Evolutionary conservation across 1,284 basidiomycete genomes (phyloP), one percentile per base, ranked within the genome.

Genomic region (Hymenochaete sp.): DNA sequence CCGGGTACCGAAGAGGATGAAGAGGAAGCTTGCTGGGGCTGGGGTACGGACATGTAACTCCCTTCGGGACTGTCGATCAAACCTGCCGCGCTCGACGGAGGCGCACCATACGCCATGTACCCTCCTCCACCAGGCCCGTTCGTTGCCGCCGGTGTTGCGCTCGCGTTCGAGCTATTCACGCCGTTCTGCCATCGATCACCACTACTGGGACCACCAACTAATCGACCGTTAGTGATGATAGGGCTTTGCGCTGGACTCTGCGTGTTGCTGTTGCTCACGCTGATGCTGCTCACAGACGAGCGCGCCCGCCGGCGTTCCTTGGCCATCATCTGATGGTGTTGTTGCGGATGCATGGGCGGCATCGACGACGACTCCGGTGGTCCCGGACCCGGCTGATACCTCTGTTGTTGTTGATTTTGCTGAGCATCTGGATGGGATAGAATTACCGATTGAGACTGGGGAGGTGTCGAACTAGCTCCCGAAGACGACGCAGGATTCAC

Each of bases 21-120:
- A 9, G 42, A 11, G 21, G 42, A 9, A 21, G 31, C 42, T 16
- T 43, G 35, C 31, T 33, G 31, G 3, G 40, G 21, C 18, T 43
- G n/a, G 35, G 18, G 22, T 29, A 4, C 31, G 26, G 25, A 27
- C 25, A 13, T 43, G 27, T 32, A 26, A 16, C 28, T 43, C 28
- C 8, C 42, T 22, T 11, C 35, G 31, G 10, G 42, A n/a, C 7
- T 29, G 42, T 11, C 13, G 18, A 21, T 35, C 35, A 35, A 16
- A 16, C 13, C 4, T 5, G 13, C 14, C 32, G 32, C 14, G 32
- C 32, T 35, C 14, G 32, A 35, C 14, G 14, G 14, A 35, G 32
- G 14, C 14, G 32, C 14, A 35, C 32, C 21, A 16, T n/a, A 19
- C 8, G 21, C 5, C 5, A 19, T 19, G 21, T 19, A 16, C 21